A percentile compares a stretch with the other conserved stretches of the same genome.
phyloP scores from a whole-genome alignment of 164 flowering plant species.

The Tinospora cordifolia region DNA sequence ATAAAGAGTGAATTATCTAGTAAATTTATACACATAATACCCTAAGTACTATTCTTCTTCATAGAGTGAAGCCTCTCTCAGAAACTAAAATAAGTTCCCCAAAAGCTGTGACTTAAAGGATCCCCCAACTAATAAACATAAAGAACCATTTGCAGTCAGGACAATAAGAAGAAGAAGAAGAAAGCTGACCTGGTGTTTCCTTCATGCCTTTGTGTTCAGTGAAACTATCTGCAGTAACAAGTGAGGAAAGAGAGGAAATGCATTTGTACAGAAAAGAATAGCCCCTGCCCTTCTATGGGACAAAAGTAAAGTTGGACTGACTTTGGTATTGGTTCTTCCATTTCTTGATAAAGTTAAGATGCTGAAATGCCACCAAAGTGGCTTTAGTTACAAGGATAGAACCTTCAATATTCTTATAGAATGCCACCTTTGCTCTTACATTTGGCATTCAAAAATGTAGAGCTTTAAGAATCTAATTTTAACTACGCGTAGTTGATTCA shows the following conservation, averaged over 20 bases:
- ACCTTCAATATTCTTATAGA: neutral
- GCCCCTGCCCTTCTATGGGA: neutral
- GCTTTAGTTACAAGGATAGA: conserved; percentile 5
- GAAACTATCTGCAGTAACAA: neutral
- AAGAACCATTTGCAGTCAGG: neutral
- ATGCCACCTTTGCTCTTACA: neutral
- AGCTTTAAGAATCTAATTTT: too few relatives aligned
- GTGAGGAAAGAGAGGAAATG: too few relatives aligned
- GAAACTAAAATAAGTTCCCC: neutral
- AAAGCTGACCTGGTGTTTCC: conserved; percentile 9
- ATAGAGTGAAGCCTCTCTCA: neutral
- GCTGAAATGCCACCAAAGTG: neutral
- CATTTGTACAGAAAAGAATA: neutral
- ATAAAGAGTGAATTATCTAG: neutral
- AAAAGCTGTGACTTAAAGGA: neutral
- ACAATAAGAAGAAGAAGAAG: neutral
- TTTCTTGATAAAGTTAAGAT: neutral
- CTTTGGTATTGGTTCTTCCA: neutral
- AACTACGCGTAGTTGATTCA: too few relatives aligned
- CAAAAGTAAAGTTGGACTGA: neutral
- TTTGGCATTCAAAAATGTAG: neutral
- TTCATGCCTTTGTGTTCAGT: neutral
- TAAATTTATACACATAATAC: neutral
- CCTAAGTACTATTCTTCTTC: neutral
- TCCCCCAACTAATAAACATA: too few relatives aligned